A percentile compares a stretch with the other conserved stretches of the same genome.
Evolutionary conservation across 768 basidiomycete genomes (phyloP).

Genomic region (Serendipita sp.): DNA sequence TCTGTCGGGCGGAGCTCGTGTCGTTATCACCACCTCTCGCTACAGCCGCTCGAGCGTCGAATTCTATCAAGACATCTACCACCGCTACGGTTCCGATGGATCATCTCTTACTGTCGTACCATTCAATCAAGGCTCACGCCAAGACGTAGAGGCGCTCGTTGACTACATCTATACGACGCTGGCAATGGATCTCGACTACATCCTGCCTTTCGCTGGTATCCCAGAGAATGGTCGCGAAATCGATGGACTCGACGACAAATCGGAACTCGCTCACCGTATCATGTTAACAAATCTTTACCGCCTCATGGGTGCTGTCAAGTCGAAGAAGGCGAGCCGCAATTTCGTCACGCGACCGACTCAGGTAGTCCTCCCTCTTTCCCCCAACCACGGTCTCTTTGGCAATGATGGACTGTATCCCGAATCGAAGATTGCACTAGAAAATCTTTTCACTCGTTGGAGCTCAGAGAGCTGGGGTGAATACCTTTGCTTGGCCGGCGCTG

Average conservation of each 20-base stretch:
- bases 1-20: slow-evolving; percentile 88
- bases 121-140: slow-evolving; percentile 98
- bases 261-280: slow-evolving; percentile 94
- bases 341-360: slow-evolving; percentile 98
- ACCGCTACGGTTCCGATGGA: slow-evolving; percentile 83
- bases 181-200: slow-evolving; percentile 94
- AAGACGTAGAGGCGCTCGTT: slow-evolving; percentile 93
- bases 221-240: slow-evolving; percentile 99
- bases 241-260: slow-evolving; percentile 90
- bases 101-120: slow-evolving; percentile 97
- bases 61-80: slow-evolving; percentile 97
- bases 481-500: slow-evolving; percentile 91
- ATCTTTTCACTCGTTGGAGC: slow-evolving; percentile 93
- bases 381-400: slow-evolving; percentile 95
- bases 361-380: slow-evolving; percentile 92
- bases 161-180: slow-evolving; percentile 96
- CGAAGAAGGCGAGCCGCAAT: slow-evolving; percentile 90
- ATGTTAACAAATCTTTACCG: slow-evolving; percentile 97
- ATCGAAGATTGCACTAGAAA: slow-evolving; percentile 95
- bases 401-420: slow-evolving; percentile 97
- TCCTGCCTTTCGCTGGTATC: slow-evolving; percentile 94
- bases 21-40: slow-evolving; percentile 94
- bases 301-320: slow-evolving; percentile 92
- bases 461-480: slow-evolving; percentile 99
- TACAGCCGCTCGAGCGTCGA: slow-evolving; percentile 92